Evolutionary conservation across 805 yeast species (phyloP).

Genomic region (Ogataea salicorniae): DNA sequence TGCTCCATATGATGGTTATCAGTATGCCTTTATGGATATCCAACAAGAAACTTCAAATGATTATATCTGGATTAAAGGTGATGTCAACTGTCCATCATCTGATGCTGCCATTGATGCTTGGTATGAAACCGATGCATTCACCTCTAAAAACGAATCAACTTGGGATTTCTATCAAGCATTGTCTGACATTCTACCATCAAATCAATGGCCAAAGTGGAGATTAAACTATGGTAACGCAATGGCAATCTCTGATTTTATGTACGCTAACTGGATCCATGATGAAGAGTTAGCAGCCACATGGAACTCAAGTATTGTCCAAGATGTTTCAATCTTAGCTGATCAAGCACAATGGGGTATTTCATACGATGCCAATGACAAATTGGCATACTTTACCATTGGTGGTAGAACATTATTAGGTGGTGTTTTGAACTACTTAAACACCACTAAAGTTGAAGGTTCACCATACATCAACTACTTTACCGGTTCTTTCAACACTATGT

Average conservation of each 20-base stretch:
- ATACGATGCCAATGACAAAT: conserved; percentile 26
- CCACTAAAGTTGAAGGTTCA: conserved; percentile 30
- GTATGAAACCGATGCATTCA: conserved; percentile 28
- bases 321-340: conserved; percentile 35
- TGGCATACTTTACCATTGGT: conserved; percentile 34
- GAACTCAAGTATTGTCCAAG: conserved; percentile 27
- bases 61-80: conserved; percentile 39
- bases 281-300: conserved; percentile 31
- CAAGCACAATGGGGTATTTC: conserved; percentile 35
- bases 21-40: conserved; percentile 37
- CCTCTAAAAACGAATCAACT: conserved; percentile 31
- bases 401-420: conserved; percentile 37
- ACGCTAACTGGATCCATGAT: conserved; percentile 38
- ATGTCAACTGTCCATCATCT: conserved; percentile 36
- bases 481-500: conserved; percentile 43
- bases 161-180: conserved; percentile 35
- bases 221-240: conserved; percentile 37
- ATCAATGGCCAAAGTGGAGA: conserved; percentile 25
- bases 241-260: conserved; percentile 36
- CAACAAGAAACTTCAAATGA: conserved; percentile 33
- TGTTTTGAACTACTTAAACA: conserved; percentile 31
- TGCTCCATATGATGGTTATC: conserved; percentile 41
- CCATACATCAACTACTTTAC: conserved; percentile 39
- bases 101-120: conserved; percentile 30
- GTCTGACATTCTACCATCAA: conserved; percentile 22